Percentiles rank a stretch among this genome's conserved stretches.
These are phyloP conservation scores for Phaseolus coccineus DNA, from an alignment of 331 rosid species.

Conservation along the genomic window DNA sequence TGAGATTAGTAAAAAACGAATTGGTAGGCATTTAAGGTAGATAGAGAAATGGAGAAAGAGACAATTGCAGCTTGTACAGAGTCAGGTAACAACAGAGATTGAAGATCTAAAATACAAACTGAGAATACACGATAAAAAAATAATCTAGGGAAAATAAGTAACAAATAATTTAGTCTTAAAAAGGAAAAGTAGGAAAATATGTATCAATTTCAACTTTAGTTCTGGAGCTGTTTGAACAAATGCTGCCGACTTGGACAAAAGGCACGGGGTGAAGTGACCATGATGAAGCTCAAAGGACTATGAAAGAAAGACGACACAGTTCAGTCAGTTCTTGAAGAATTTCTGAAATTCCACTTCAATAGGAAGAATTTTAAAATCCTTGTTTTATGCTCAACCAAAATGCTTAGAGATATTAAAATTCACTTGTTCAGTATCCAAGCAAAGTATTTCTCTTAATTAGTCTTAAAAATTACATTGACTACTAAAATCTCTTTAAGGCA, in stretches of 20 bases:
- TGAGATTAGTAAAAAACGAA: background rate
- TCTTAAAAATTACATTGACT: background rate
- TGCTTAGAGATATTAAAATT: slow-evolving; percentile 1
- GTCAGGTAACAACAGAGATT: background rate
- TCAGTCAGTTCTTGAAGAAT: background rate
- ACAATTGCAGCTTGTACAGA: background rate
- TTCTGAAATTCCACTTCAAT: background rate
- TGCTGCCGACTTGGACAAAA: background rate
- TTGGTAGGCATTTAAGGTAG: background rate
- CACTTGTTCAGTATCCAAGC: background rate
- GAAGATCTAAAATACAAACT: background rate
- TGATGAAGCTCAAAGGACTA: background rate
- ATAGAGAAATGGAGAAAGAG: background rate
- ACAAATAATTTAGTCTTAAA: background rate
- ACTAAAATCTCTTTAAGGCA: background rate
- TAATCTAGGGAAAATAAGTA: background rate
- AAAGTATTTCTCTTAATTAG: background rate
- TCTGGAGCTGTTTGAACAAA: background rate
- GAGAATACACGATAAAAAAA: background rate
- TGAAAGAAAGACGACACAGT: background rate
- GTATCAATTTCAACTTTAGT: slow-evolving; percentile 5
- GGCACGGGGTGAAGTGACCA: background rate
- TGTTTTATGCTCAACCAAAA: background rate
- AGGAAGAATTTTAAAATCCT: background rate
- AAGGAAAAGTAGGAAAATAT: background rate